These are phyloP conservation scores for Aspergillus caelatus DNA, from an alignment of 2,329 filamentous ascomycete species.

Conservation along the genomic window DNA sequence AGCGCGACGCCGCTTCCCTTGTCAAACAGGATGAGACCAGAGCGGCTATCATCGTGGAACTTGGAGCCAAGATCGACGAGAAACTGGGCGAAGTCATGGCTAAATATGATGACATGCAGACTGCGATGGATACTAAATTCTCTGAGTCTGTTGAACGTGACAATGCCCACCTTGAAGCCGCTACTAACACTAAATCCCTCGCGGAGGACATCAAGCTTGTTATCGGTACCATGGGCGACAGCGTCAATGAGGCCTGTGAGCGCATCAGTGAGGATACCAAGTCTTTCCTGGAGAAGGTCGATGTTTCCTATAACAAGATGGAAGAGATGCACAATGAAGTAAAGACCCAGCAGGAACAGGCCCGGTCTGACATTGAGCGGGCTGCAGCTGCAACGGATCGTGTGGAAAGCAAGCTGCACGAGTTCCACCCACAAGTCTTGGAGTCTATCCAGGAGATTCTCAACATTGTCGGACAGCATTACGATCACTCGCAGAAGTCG, in stretches of 20 bases:
- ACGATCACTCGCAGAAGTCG: conserved; percentile 78
- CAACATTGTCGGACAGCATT: conserved; percentile 79
- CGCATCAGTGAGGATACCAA: conserved; percentile 86
- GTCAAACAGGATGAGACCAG: conserved; percentile 65
- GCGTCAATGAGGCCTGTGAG: conserved; percentile 79
- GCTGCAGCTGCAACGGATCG: conserved; percentile 72
- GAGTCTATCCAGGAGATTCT: conserved; percentile 86
- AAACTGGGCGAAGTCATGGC: conserved; percentile 78
- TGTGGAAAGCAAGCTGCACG: conserved; percentile 75
- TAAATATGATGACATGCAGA: conserved; percentile 87
- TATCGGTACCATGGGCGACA: conserved; percentile 80
- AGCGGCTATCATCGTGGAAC: conserved; percentile 56
- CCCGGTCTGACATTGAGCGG: conserved; percentile 77
- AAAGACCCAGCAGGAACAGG: conserved; percentile 79
- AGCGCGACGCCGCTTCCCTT: conserved; percentile 57
- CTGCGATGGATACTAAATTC: conserved; percentile 71
- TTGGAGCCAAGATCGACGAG: conserved; percentile 67
- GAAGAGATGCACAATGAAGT: conserved; percentile 73
- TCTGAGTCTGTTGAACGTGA: conserved; percentile 74
- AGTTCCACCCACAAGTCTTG: conserved; percentile 86
- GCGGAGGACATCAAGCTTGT: conserved; percentile 86
- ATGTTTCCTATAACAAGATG: conserved; percentile 73
- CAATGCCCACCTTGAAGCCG: conserved; percentile 70
- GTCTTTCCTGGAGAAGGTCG: conserved; percentile 80
- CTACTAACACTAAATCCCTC: conserved; percentile 74